These are phyloP conservation scores for Salix purpurea DNA, from an alignment of 345 rosid genomes.

Conservation along the genomic window DNA sequence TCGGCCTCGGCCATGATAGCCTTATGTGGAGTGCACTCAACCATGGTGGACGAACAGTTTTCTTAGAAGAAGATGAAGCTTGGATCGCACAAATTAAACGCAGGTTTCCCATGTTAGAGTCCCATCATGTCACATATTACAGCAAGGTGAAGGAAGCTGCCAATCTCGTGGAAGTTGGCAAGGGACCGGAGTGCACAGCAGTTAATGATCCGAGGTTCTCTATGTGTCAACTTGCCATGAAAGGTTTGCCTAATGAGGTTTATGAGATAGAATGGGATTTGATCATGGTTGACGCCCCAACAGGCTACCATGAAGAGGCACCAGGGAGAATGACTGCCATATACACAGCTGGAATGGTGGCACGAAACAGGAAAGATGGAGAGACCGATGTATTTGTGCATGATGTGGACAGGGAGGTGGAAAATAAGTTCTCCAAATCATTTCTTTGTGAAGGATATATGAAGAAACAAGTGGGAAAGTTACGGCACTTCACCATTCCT, in stretches of 20 bases:
- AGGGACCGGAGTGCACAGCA: slow-evolving; percentile 66
- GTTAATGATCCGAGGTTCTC: slow-evolving; percentile 63
- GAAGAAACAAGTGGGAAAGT: slow-evolving; percentile 67
- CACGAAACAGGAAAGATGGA: slow-evolving; percentile 59
- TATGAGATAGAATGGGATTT: slow-evolving; percentile 71
- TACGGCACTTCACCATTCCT: slow-evolving; percentile 82
- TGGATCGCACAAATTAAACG: slow-evolving; percentile 74
- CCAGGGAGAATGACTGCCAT: slow-evolving; percentile 90
- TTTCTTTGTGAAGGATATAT: slow-evolving; percentile 73
- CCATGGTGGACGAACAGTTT: slow-evolving; percentile 76
- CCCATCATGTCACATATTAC: slow-evolving; percentile 66
- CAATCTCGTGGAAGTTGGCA: slow-evolving; percentile 61
- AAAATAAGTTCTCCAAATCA: slow-evolving; percentile 64
- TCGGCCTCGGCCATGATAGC: slow-evolving; percentile 87
- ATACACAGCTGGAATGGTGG: slow-evolving; percentile 88
- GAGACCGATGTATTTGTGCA: slow-evolving; percentile 86
- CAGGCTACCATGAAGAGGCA: slow-evolving; percentile 71
- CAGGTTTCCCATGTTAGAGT: slow-evolving; percentile 60
- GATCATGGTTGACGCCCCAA: slow-evolving; percentile 89
- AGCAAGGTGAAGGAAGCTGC: slow-evolving; percentile 76
- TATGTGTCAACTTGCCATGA: slow-evolving; percentile 75
- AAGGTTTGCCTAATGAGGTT: slow-evolving; percentile 73
- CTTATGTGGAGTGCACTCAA: slow-evolving; percentile 90
- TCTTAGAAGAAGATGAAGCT: slow-evolving; percentile 81
- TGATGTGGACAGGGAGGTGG: slow-evolving; percentile 72